Base-by-base conservation (phyloP, 345 rosid genomes). In the Orychophragmus violaceus region DNA sequence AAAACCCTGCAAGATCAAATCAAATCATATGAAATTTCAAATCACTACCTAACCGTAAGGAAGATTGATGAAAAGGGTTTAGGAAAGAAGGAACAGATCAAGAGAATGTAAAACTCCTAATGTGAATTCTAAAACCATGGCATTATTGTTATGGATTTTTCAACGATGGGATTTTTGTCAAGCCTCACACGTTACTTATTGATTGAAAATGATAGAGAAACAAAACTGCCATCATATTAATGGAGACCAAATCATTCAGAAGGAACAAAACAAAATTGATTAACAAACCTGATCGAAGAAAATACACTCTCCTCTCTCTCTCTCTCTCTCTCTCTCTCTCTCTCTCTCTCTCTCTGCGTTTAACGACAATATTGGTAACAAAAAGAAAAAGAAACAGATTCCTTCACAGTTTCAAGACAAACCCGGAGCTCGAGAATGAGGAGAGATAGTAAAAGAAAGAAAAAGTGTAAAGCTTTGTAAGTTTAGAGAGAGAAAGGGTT, bases 371-470 rank as follows among this genome's bases (percentile, higher is more conserved):
- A 59, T 28, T 12, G 53, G 66, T 19, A 27, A 37, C 27, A 48
- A 21, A 19, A 44, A 17, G 13, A 46, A 21, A 29, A 2, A 12
- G 9, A 23, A 28, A 17, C 19, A 59, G 55, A 66, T 49, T 50
- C 52, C 32, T 72, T 25, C 11, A 56, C 23, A 45, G 52, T 57
- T 64, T 44, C 52, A 60, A 60, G 68, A 60, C 50, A 67, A 61
- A 61, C 64, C 36, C 56, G 16, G 33, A 33, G 51, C 62, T 35
- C 72, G 68, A 67, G 66, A 50, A 63, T 51, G 41, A 37, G 51
- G 7, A 44, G 41, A 68, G 22, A 60, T n/a, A n/a, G n/a, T n/a
- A 56, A 13, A 2, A 52, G 25, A 6, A 27, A 49, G 18, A 13
- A 61, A 23, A 50, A 66, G 50, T 8, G 39, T n/a, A 44, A 51